Evolutionary conservation across 2,329 filamentous ascomycete genomes (phyloP).

Genomic region (Truncatella angustata): DNA sequence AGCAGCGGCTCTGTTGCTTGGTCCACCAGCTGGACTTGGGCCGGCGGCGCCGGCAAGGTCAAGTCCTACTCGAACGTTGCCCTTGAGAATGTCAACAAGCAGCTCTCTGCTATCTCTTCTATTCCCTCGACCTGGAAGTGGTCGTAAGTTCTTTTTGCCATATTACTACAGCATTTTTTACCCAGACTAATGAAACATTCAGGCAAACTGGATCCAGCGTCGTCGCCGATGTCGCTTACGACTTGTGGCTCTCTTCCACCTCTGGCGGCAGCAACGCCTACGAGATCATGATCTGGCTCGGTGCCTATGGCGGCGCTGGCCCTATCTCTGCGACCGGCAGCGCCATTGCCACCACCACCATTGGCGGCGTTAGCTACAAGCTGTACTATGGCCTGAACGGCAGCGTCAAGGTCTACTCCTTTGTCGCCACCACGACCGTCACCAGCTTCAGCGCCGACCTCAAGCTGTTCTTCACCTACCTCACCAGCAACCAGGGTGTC

Average conservation of each 20-base stretch:
- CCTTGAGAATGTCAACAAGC: constrained; percentile 27
- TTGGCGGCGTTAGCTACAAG: constrained; percentile 51
- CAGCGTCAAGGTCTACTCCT: constrained; percentile 55
- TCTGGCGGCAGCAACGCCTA: constrained; percentile 47
- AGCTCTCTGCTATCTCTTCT: constrained; percentile 32
- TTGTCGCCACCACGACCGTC: constrained; percentile 34
- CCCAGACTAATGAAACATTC: background rate
- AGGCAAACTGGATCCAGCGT: constrained; percentile 47
- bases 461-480: constrained; percentile 55
- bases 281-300: constrained; percentile 48
- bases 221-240: constrained; percentile 58
- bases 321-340: constrained; percentile 42
- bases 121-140: constrained; percentile 48
- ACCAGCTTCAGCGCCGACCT: constrained; percentile 56
- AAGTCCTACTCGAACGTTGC: constrained; percentile 47
- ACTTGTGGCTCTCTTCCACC: constrained; percentile 52
- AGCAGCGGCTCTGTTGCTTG: constrained; percentile 35
- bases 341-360: constrained; percentile 48
- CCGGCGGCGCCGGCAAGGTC: constrained; percentile 36
- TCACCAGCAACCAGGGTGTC: constrained; percentile 46
- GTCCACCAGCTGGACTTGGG: constrained; percentile 44
- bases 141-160: constrained; percentile 27
- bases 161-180: background rate
- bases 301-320: constrained; percentile 24
- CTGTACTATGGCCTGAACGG: constrained; percentile 57